Conservation (phyloP, 1,139 yeast species). For the Yamadazyma kanchanaburiensis region DNA sequence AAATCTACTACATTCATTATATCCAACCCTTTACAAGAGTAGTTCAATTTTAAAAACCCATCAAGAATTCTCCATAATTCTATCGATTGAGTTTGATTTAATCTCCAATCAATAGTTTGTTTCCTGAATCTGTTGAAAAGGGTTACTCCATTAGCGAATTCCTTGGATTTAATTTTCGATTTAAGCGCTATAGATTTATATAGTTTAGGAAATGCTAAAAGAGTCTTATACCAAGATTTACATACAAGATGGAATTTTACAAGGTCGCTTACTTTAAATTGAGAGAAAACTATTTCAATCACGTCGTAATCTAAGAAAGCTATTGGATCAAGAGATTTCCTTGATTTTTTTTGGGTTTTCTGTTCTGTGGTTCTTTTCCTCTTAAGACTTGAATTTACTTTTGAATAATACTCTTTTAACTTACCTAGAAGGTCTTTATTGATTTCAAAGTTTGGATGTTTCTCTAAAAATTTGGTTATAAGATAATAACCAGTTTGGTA, state of each 20-base stretch:
- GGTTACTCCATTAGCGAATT: slow-evolving; percentile 26
- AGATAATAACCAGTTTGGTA: slow-evolving; percentile 41
- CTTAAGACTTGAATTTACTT: slow-evolving; percentile 22
- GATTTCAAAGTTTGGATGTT: slow-evolving; percentile 17
- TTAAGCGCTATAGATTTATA: slow-evolving; percentile 25
- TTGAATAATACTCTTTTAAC: slow-evolving; percentile 22
- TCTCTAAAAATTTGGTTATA: slow-evolving; percentile 24
- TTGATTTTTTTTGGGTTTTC: slow-evolving; percentile 3
- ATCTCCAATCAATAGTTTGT: slow-evolving; percentile 17
- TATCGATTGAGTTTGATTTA: slow-evolving; percentile 22
- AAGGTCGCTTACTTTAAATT: slow-evolving; percentile 18
- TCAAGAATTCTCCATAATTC: slow-evolving; percentile 27
- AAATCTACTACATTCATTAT: slow-evolving; percentile 16
- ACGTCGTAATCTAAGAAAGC: slow-evolving; percentile 27
- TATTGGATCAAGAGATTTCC: slow-evolving; percentile 26
- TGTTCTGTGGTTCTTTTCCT: slow-evolving; percentile 3
- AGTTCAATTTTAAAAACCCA: slow-evolving; percentile 18
- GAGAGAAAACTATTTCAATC: slow-evolving; percentile 23
- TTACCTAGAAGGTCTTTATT: slow-evolving; percentile 25
- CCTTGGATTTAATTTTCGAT: slow-evolving; percentile 21
- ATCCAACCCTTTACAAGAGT: slow-evolving; percentile 13
- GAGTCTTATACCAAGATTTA: slow-evolving; percentile 27
- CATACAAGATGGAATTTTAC: slow-evolving; percentile 30
- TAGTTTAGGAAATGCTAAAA: slow-evolving; percentile 24
- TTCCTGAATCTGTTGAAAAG: slow-evolving; percentile 20